Conservation (phyloP, 108 stramenopile species). For the Pseudonitzschia delicatissima region DNA sequence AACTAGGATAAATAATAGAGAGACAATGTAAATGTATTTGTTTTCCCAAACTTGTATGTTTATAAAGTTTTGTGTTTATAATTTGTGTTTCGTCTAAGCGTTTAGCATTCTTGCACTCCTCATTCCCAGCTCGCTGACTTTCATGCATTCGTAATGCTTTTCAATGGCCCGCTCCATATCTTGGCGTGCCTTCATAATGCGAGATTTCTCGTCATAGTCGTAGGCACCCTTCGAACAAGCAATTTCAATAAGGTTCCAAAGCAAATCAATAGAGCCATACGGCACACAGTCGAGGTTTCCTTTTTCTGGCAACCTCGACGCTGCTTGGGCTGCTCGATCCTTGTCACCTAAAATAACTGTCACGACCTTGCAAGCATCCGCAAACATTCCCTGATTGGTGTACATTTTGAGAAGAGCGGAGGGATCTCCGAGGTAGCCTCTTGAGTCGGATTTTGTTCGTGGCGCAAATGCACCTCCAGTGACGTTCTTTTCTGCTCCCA, state of each 20-base stretch:
- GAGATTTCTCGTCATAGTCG: constrained; percentile 1
- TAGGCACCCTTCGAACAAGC: constrained; percentile 23
- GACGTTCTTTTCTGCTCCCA: constrained; percentile 22
- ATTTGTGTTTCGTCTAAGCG: neutral
- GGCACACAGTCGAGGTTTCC: constrained; percentile 81
- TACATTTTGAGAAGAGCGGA: constrained; percentile 58
- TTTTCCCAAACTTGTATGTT: neutral
- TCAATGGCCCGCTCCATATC: constrained; percentile 39
- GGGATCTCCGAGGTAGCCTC: constrained; percentile 46
- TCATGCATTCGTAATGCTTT: constrained; percentile 4
- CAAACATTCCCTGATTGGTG: constrained; percentile 57
- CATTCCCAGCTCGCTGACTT: constrained; percentile 10
- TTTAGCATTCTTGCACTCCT: constrained; percentile 11
- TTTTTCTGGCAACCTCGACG: constrained; percentile 69
- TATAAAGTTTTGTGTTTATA: neutral
- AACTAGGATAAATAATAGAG: constrained; percentile 7
- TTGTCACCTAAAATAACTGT: constrained; percentile 15
- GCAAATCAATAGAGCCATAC: constrained; percentile 65
- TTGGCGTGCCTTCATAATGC: constrained; percentile 28
- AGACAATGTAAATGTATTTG: no score
- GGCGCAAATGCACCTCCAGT: constrained; percentile 51
- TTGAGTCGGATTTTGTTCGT: constrained; percentile 5
- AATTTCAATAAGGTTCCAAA: constrained; percentile 64
- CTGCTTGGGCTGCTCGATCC: constrained; percentile 24
- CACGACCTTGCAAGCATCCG: constrained; percentile 67